Evolutionary conservation across 805 yeast genomes (phyloP).

Genomic region (Ogataea pignaliae): DNA sequence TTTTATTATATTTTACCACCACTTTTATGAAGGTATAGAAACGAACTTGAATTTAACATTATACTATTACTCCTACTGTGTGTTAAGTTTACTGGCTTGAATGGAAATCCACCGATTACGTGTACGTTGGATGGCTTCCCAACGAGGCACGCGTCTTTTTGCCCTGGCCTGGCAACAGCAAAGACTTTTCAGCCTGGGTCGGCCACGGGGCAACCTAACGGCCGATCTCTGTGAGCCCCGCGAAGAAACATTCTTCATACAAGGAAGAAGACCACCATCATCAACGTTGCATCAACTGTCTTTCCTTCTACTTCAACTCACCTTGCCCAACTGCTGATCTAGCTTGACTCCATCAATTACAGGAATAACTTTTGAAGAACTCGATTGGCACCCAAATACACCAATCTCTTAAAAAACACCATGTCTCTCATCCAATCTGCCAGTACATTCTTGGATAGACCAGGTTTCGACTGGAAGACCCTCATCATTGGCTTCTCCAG

Average conservation of each 20-base stretch:
- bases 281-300: neutral
- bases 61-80: neutral
- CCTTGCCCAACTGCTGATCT: neutral
- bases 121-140: no score
- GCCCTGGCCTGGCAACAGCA: no score
- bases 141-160: no score
- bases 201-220: no score
- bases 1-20: slow-evolving; percentile 2
- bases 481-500: slow-evolving; percentile 70
- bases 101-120: no score
- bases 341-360: no score
- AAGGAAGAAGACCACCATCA: neutral
- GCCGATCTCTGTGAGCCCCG: no score
- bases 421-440: slow-evolving; percentile 30
- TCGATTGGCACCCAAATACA: no score
- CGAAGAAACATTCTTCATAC: neutral
- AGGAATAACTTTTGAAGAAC: no score
- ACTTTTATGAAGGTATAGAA: slow-evolving; percentile 10
- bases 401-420: neutral
- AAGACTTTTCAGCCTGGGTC: no score
- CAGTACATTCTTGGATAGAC: slow-evolving; percentile 54
- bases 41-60: slow-evolving; percentile 6
- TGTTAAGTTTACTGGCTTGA: no score
- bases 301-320: neutral
- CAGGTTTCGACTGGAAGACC: slow-evolving; percentile 75